Evolutionary conservation across 75 land plant species (phyloP).

Genomic region (Sequoiadendron giganteum): DNA sequence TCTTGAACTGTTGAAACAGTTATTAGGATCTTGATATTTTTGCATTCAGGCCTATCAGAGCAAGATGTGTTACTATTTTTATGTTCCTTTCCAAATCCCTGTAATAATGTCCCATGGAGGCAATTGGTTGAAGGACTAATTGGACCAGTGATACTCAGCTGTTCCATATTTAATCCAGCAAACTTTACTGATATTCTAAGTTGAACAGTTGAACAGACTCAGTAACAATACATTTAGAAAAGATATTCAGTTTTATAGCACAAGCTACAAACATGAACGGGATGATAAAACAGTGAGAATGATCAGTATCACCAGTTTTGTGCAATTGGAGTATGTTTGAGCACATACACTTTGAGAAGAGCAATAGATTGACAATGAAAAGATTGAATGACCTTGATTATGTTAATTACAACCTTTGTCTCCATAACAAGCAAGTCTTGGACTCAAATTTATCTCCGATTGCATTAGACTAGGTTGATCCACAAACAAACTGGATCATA

Average conservation of each 20-base stretch:
- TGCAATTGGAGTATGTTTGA: no score
- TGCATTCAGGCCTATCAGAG: not conserved
- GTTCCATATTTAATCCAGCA: not conserved
- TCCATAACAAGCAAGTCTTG: no score
- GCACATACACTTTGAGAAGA: not conserved
- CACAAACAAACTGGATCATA: no score
- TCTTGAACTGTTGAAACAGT: not conserved
- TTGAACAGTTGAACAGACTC: not conserved
- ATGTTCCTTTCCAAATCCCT: not conserved
- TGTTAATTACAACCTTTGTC: no score
- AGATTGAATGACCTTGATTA: no score
- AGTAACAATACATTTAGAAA: not conserved
- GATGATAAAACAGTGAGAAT: not conserved
- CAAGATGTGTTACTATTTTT: no score
- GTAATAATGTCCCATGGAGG: not conserved
- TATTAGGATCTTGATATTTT: not conserved
- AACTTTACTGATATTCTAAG: not conserved
- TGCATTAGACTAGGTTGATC: no score
- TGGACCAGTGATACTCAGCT: not conserved
- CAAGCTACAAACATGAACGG: not conserved
- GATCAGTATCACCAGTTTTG: not conserved
- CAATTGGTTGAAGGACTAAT: not conserved
- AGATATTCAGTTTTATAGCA: not conserved
- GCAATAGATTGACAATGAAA: no score
- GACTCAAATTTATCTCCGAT: no score